Conservation (phyloP, 179 eudicot genomes). For the Gypsophila paniculata region DNA sequence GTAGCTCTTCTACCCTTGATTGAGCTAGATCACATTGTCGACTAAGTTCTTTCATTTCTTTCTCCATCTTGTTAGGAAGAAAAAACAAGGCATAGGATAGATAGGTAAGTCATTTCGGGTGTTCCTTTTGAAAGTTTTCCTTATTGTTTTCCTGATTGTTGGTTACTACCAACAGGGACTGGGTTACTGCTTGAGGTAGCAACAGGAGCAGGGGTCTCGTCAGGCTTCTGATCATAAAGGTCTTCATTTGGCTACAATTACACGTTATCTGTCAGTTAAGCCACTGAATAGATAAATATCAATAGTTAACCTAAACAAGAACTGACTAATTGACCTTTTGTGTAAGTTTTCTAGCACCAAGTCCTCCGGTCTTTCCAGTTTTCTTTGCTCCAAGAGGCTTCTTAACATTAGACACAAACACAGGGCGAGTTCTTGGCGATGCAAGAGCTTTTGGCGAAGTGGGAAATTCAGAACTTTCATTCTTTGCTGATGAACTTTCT, state of each 20-base stretch:
- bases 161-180: conserved; percentile 38
- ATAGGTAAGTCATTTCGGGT: neutral
- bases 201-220: conserved; percentile 67
- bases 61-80: conserved; percentile 55
- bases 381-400: conserved; percentile 80
- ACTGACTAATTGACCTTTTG: conserved; percentile 45
- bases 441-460: conserved; percentile 35
- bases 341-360: conserved; percentile 87
- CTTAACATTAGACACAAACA: conserved; percentile 37
- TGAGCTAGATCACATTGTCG: conserved; percentile 67
- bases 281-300: neutral
- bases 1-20: conserved; percentile 58
- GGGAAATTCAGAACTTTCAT: conserved; percentile 43
- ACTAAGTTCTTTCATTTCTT: conserved; percentile 66
- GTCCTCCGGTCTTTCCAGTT: conserved; percentile 77
- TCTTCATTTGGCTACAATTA: conserved; percentile 71
- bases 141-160: no score
- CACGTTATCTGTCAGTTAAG: conserved; percentile 13
- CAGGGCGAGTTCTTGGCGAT: conserved; percentile 40
- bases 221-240: conserved; percentile 94
- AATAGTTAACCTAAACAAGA: neutral
- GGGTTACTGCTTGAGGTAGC: conserved; percentile 41
- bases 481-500: conserved; percentile 37
- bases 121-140: no score
- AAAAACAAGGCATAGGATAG: neutral